Percentiles rank a stretch among this genome's conserved stretches.
Evolutionary conservation across 1,139 yeast species (phyloP).

Genomic region (Groenewaldozyma sp.): DNA sequence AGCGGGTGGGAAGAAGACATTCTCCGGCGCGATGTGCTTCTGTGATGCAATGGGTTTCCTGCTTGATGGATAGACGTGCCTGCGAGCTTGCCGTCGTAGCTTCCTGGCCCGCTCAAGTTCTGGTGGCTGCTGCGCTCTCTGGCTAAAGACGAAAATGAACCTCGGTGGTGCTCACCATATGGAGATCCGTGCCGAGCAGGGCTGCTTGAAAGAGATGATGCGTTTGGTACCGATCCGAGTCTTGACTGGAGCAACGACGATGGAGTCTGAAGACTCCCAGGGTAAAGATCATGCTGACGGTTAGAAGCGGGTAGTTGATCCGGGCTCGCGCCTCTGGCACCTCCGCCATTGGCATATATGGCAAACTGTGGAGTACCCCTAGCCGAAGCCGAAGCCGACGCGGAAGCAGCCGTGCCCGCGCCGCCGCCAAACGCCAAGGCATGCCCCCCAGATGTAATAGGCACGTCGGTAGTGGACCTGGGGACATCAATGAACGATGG

Average conservation of each 20-base stretch:
- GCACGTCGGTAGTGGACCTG: slow-evolving; percentile 6
- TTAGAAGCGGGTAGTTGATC: too few species aligned
- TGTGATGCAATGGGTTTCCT: slow-evolving; percentile 2
- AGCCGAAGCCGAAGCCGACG: not conserved
- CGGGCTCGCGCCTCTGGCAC: not conserved
- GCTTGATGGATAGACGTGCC: slow-evolving; percentile 1
- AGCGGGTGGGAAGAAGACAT: slow-evolving; percentile 4
- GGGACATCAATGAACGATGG: slow-evolving; percentile 6
- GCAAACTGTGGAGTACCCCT: not conserved
- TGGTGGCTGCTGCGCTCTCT: not conserved
- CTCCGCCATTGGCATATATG: not conserved
- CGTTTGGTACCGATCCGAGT: not conserved
- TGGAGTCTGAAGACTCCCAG: slow-evolving; percentile 3
- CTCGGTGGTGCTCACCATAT: not conserved
- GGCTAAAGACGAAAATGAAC: not conserved
- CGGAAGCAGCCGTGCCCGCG: not conserved
- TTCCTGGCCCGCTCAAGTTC: not conserved
- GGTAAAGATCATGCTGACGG: too few species aligned
- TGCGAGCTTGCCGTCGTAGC: not conserved
- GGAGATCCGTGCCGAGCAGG: not conserved
- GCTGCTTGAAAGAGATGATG: not conserved
- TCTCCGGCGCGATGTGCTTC: slow-evolving; percentile 6
- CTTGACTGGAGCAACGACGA: slow-evolving; percentile 1
- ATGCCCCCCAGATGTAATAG: too few species aligned
- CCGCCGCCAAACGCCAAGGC: not conserved